A percentile compares a stretch with the other conserved stretches of the same genome.
phyloP scores from a whole-genome alignment of 2,329 filamentous ascomycete species.

The Cladosporium sp. region DNA sequence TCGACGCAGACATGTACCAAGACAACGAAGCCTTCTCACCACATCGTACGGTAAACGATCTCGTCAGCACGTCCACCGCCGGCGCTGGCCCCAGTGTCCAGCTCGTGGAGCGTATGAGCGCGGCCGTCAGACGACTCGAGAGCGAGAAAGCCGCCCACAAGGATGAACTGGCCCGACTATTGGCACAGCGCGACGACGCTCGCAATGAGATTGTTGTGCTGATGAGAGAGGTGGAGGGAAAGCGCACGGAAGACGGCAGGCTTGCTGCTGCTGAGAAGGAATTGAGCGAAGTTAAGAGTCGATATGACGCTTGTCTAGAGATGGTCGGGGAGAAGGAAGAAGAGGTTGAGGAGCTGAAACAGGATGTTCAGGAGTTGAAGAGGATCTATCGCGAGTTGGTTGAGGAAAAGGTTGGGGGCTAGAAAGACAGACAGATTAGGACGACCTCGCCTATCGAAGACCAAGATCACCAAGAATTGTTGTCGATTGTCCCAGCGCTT shows the following conservation, averaged over 20 bases:
- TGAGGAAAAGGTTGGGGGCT: slow-evolving; percentile 44
- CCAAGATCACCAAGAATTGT: too few species aligned
- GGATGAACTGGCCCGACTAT: slow-evolving; percentile 78
- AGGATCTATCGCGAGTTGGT: slow-evolving; percentile 92
- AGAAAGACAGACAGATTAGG: not conserved
- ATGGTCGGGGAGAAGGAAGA: slow-evolving; percentile 97
- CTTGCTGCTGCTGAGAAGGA: slow-evolving; percentile 64
- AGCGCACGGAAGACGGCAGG: slow-evolving; percentile 56
- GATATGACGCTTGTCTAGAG: slow-evolving; percentile 89
- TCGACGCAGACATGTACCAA: slow-evolving; percentile 53
- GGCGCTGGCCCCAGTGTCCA: slow-evolving; percentile 90
- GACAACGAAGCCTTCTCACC: slow-evolving; percentile 58
- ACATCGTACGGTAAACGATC: slow-evolving; percentile 61
- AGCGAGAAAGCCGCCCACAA: slow-evolving; percentile 84
- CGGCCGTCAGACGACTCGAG: slow-evolving; percentile 84
- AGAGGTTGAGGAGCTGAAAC: slow-evolving; percentile 80
- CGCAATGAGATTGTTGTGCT: slow-evolving; percentile 84
- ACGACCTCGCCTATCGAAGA: too few species aligned
- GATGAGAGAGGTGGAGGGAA: slow-evolving; percentile 79
- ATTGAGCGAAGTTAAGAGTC: slow-evolving; percentile 63
- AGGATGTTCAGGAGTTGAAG: slow-evolving; percentile 90
- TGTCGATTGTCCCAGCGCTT: too few species aligned
- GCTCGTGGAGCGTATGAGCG: slow-evolving; percentile 92
- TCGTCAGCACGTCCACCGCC: slow-evolving; percentile 61
- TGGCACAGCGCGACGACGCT: slow-evolving; percentile 84